Evolutionary conservation across 345 rosid genomes (phyloP).

Genomic region (Sisymbrium irio): DNA sequence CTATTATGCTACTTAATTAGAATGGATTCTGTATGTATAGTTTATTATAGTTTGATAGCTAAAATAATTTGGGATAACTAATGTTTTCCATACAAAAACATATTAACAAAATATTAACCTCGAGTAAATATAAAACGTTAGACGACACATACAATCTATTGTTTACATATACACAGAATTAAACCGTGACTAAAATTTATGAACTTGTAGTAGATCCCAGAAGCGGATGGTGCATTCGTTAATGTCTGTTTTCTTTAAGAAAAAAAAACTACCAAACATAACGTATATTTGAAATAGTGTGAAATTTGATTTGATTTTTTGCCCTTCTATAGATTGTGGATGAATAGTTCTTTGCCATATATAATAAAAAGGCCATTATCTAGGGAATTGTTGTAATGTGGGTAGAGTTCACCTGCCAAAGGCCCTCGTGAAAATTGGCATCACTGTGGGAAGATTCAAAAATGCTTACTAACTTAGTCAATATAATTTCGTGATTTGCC

Average conservation of each 20-base stretch:
- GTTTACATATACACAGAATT: neutral
- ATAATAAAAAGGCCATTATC: neutral
- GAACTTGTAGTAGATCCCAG: neutral
- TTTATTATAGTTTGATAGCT: neutral
- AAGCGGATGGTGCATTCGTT: neutral
- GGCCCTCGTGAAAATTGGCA: slow-evolving; percentile 30
- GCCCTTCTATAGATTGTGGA: neutral
- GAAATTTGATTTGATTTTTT: neutral
- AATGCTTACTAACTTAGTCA: slow-evolving; percentile 14
- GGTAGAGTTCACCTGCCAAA: slow-evolving; percentile 38
- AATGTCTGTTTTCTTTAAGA: neutral
- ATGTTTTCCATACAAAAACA: neutral
- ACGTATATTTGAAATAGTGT: neutral
- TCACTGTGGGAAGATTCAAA: slow-evolving; percentile 4
- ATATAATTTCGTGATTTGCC: neutral
- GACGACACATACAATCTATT: neutral
- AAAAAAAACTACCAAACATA: neutral
- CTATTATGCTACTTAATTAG: neutral
- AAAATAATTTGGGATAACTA: neutral
- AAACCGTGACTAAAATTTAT: neutral
- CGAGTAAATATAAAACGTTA: neutral
- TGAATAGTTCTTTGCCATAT: neutral
- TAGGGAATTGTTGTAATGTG: neutral
- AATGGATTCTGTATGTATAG: neutral
- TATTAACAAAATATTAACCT: neutral